Evolutionary conservation across 495 filamentous ascomycete genomes (phyloP).

Genomic region (Pseudomonodictys pantanalensis): DNA sequence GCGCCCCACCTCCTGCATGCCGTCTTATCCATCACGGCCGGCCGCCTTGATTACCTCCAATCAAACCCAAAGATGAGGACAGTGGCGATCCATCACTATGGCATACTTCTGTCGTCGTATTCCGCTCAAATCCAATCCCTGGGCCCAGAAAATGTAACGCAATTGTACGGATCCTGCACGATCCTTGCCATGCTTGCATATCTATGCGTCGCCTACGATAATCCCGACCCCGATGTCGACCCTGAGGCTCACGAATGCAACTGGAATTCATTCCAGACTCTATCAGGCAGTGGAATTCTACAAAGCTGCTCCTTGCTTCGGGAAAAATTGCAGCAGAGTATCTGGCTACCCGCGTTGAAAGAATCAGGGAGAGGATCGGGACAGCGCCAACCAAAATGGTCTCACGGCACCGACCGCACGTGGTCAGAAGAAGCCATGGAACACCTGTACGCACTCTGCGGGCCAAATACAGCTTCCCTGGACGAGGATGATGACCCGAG

Average conservation of each 20-base stretch:
- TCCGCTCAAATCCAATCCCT: background rate
- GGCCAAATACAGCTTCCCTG: background rate
- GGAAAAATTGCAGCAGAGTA: background rate
- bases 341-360: background rate
- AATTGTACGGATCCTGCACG: background rate
- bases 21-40: slow-evolving; percentile 16
- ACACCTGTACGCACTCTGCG: background rate
- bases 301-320: background rate
- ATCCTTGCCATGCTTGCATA: background rate
- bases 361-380: background rate
- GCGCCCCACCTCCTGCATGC: slow-evolving; percentile 24
- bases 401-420: background rate
- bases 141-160: background rate
- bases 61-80: background rate
- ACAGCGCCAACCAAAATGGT: background rate
- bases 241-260: background rate
- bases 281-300: background rate
- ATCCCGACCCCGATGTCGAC: background rate
- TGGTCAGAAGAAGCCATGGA: background rate
- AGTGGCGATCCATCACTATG: background rate
- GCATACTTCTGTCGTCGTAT: background rate
- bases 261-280: background rate
- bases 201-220: background rate
- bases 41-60: slow-evolving; percentile 17
- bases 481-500: background rate